Conservation (phyloP, 2,329 filamentous ascomycete genomes). For the Claviceps citrina region DNA sequence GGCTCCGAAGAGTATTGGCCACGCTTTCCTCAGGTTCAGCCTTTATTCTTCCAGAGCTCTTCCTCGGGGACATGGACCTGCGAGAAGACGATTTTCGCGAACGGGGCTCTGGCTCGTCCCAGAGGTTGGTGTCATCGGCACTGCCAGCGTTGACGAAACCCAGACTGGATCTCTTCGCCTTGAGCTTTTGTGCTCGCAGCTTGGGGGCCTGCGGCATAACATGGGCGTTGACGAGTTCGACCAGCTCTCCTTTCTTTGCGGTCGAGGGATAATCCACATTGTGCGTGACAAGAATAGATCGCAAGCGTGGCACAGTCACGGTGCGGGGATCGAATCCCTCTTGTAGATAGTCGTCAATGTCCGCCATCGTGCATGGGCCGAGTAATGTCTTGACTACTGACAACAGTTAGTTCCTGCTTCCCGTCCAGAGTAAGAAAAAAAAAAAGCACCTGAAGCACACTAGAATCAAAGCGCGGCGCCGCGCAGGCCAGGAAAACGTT, state of each 20-base stretch:
- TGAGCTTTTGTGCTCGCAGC: conserved; percentile 57
- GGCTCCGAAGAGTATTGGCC: conserved; percentile 25
- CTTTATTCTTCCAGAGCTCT: conserved; percentile 37
- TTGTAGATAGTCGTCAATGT: conserved; percentile 71
- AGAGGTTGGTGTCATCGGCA: conserved; percentile 48
- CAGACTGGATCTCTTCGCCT: conserved; percentile 70
- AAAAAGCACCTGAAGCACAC: neutral
- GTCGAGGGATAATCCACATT: conserved; percentile 72
- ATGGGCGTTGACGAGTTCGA: conserved; percentile 68
- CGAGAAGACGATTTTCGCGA: conserved; percentile 33
- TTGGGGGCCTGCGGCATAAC: conserved; percentile 65
- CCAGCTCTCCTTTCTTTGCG: conserved; percentile 79
- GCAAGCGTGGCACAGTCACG: conserved; percentile 75
- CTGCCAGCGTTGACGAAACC: conserved; percentile 61
- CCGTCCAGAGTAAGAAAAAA: neutral
- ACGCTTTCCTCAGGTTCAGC: conserved; percentile 32
- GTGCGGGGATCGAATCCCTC: conserved; percentile 70
- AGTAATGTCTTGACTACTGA: conserved; percentile 1
- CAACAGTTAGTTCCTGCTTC: conserved; percentile 1
- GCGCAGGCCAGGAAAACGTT: neutral
- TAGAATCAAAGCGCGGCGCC: neutral
- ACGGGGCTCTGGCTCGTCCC: conserved; percentile 42
- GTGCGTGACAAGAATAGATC: conserved; percentile 82
- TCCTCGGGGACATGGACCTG: conserved; percentile 40
- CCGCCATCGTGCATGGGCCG: conserved; percentile 33